Evolutionary conservation across 148 eudicot genomes (phyloP).

Genomic region (Camellia granthamiana): DNA sequence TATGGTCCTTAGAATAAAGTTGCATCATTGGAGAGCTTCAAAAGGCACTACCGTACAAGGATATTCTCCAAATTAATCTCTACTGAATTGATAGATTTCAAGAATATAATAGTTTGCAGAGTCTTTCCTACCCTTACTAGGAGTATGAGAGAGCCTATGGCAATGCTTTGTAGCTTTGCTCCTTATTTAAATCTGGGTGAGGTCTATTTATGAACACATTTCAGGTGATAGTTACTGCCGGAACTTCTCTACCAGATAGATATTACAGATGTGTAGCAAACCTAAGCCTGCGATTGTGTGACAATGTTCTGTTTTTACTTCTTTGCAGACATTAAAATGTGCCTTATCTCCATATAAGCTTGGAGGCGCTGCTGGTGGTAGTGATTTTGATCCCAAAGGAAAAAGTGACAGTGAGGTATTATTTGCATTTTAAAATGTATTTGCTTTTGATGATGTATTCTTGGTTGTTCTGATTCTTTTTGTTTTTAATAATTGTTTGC

Average conservation of each 20-base stretch:
- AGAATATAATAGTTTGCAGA: background rate
- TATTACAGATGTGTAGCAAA: constrained; percentile 2
- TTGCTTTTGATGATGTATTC: constrained; percentile 1
- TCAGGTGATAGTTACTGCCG: background rate
- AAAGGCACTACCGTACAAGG: background rate
- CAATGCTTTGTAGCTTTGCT: background rate
- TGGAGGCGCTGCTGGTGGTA: constrained; percentile 98
- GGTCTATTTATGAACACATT: background rate
- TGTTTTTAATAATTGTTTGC: constrained; percentile 7
- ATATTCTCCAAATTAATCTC: background rate
- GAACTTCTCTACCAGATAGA: background rate
- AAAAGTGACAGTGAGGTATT: constrained; percentile 91
- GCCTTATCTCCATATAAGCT: constrained; percentile 94
- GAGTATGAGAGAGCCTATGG: background rate
- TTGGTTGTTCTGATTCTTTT: constrained; percentile 3
- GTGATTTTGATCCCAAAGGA: constrained; percentile 98
- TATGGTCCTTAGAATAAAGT: background rate
- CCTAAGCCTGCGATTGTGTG: background rate
- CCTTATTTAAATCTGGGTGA: background rate
- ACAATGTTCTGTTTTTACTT: background rate
- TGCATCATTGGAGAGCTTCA: background rate
- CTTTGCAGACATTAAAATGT: constrained; percentile 76
- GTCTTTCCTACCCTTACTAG: background rate
- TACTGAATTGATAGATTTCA: background rate
- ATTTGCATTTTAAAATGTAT: constrained; percentile 10